Evolutionary conservation across 2,329 filamentous ascomycete species (phyloP).

Genomic region (Cytospora paraplurivora): DNA sequence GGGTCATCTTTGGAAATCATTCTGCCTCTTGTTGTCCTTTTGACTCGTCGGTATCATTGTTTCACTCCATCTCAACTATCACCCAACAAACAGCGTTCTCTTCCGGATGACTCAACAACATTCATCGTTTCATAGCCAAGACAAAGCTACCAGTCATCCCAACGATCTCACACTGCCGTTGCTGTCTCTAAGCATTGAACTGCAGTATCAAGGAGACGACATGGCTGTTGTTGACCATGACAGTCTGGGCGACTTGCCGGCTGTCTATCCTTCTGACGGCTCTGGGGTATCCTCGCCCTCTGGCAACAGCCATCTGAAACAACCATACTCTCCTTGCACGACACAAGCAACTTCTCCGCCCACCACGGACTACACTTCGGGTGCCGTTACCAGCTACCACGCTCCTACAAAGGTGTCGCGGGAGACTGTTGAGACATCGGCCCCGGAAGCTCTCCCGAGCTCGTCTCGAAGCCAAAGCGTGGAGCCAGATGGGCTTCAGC

Average conservation of each 20-base stretch:
- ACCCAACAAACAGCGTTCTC: conserved; percentile 1
- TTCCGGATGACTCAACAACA: conserved; percentile 23
- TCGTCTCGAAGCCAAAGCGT: not conserved
- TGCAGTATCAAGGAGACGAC: not conserved
- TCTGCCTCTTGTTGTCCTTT: conserved; percentile 17
- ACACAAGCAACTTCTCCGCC: conserved; percentile 21
- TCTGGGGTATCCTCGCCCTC: conserved; percentile 11
- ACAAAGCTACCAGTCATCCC: conserved; percentile 17
- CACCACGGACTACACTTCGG: conserved; percentile 14
- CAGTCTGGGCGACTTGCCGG: conserved; percentile 6
- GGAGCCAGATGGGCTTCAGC: not conserved
- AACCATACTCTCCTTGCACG: conserved; percentile 25
- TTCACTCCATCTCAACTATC: conserved; percentile 13
- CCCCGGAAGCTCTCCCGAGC: not conserved
- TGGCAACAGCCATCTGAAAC: conserved; percentile 22
- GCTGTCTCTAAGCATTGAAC: not conserved
- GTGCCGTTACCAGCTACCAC: not conserved
- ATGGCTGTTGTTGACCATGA: conserved; percentile 13
- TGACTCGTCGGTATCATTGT: conserved; percentile 21
- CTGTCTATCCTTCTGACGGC: conserved; percentile 4
- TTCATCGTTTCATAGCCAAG: conserved; percentile 27
- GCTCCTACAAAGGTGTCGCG: not conserved
- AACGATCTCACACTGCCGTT: conserved; percentile 3
- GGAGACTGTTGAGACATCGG: conserved; percentile 2
- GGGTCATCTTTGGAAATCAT: not conserved